These are phyloP conservation scores for Begonia loranthoides DNA, from an alignment of 306 rosid genomes.

Conservation along the genomic window DNA sequence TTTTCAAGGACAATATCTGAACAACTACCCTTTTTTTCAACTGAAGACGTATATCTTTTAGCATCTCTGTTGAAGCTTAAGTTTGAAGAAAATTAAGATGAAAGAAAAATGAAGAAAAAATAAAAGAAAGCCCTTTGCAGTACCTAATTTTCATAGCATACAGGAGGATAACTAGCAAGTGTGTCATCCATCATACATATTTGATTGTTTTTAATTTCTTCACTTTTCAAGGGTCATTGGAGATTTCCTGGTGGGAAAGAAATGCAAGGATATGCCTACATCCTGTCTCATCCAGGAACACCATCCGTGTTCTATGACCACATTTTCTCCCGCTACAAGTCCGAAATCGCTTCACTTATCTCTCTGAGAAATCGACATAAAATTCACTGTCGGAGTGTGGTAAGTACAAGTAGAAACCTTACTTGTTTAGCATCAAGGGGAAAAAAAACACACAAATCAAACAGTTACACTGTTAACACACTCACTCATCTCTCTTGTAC, in stretches of 20 bases:
- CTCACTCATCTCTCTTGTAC: not conserved
- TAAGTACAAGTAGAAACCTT: slow-evolving; percentile 53
- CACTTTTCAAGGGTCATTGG: slow-evolving; percentile 87
- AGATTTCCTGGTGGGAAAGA: slow-evolving; percentile 82
- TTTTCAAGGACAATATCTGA: too few species aligned
- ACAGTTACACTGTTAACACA: not conserved
- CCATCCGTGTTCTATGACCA: slow-evolving; percentile 87
- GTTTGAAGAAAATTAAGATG: too few species aligned
- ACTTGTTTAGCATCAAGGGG: not conserved
- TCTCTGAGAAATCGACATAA: slow-evolving; percentile 52
- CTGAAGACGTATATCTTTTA: too few species aligned
- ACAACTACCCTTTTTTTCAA: too few species aligned
- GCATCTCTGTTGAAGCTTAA: too few species aligned
- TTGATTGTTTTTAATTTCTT: slow-evolving; percentile 9
- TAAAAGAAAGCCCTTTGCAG: too few species aligned
- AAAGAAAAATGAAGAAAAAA: too few species aligned
- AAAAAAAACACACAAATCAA: not conserved
- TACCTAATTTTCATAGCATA: too few species aligned
- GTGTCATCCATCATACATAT: not conserved
- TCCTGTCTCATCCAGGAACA: slow-evolving; percentile 95
- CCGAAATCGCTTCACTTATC: slow-evolving; percentile 49
- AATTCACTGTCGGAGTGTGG: slow-evolving; percentile 67
- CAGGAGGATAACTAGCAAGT: not conserved
- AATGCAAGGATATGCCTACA: slow-evolving; percentile 99
- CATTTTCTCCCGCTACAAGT: slow-evolving; percentile 47